Conservation (phyloP, 2,329 filamentous ascomycete genomes). For the Monilinia fructicola region DNA sequence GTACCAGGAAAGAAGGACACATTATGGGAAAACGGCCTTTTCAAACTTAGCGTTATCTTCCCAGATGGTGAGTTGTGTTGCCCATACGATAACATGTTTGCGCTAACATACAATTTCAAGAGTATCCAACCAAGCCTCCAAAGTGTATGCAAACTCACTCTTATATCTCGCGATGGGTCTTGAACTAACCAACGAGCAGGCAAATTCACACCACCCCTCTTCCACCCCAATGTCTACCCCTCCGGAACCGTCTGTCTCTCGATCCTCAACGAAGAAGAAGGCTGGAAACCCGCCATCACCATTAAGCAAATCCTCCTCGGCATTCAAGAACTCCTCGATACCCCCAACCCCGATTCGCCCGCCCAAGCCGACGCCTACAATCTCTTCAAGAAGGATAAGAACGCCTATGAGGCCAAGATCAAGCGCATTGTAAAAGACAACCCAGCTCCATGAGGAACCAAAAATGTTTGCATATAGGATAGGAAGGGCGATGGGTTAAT, state of each 20-base stretch:
- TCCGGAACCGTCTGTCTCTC: slow-evolving; percentile 96
- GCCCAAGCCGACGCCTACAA: slow-evolving; percentile 98
- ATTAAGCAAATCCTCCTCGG: slow-evolving; percentile 97
- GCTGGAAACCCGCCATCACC: slow-evolving; percentile 97
- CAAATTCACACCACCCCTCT: slow-evolving; percentile 94
- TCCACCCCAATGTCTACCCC: slow-evolving; percentile 98
- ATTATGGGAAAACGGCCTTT: slow-evolving; percentile 95
- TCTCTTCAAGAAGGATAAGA: slow-evolving; percentile 85
- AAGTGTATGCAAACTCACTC: slow-evolving; percentile 69
- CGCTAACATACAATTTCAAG: slow-evolving; percentile 49
- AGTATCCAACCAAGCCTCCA: slow-evolving; percentile 97
- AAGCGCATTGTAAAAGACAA: slow-evolving; percentile 87
- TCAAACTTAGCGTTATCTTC: slow-evolving; percentile 90
- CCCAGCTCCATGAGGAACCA: slow-evolving; percentile 60
- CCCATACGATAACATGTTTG: neutral
- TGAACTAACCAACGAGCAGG: slow-evolving; percentile 46
- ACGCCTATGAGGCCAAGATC: slow-evolving; percentile 86
- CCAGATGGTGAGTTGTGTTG: slow-evolving; percentile 71
- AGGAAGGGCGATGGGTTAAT: slow-evolving; percentile 1
- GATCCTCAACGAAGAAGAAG: slow-evolving; percentile 97
- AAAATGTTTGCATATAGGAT: slow-evolving; percentile 9
- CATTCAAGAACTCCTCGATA: slow-evolving; percentile 92
- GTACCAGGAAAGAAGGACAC: slow-evolving; percentile 96
- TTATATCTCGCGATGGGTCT: slow-evolving; percentile 31
- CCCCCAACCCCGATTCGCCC: slow-evolving; percentile 94